These are phyloP conservation scores for Russula dissimulans DNA, from an alignment of 768 basidiomycete species.

Conservation along the genomic window DNA sequence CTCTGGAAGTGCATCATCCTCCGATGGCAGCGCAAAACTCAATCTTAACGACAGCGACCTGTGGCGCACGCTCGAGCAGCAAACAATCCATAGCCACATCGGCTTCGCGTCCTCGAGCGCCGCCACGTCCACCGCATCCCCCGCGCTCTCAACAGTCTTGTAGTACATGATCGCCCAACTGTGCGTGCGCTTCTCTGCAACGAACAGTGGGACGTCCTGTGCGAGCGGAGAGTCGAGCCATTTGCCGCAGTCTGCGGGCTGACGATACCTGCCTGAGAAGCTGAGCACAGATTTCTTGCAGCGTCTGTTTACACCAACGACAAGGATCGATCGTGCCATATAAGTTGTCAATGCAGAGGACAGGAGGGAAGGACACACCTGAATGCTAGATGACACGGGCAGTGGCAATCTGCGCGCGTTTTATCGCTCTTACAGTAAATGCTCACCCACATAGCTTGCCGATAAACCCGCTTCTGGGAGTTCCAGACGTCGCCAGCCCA, in stretches of 20 bases:
- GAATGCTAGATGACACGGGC: background rate
- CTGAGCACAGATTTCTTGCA: conserved; percentile 33
- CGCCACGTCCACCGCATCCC: conserved; percentile 34
- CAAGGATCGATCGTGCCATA: too few species aligned
- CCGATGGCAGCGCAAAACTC: conserved; percentile 81
- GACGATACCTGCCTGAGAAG: conserved; percentile 43
- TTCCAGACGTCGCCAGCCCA: conserved; percentile 2
- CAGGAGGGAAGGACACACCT: background rate
- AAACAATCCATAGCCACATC: conserved; percentile 85
- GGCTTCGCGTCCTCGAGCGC: conserved; percentile 66
- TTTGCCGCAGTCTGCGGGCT: conserved; percentile 64
- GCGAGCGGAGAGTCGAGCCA: conserved; percentile 58
- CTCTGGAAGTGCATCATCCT: conserved; percentile 60
- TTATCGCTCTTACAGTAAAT: conserved; percentile 61
- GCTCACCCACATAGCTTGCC: conserved; percentile 57
- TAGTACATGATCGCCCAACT: conserved; percentile 75
- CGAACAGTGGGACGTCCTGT: conserved; percentile 52
- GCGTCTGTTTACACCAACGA: background rate
- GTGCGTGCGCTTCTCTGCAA: conserved; percentile 71
- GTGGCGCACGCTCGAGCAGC: conserved; percentile 45
- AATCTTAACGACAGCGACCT: conserved; percentile 56
- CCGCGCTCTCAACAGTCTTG: conserved; percentile 51
- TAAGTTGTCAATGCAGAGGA: background rate
- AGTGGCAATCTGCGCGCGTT: conserved; percentile 26
- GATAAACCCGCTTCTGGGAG: conserved; percentile 52